Evolutionary conservation across 202 grass and related monocot species (phyloP).

Genomic region (Dendrocalamus latiflorus): DNA sequence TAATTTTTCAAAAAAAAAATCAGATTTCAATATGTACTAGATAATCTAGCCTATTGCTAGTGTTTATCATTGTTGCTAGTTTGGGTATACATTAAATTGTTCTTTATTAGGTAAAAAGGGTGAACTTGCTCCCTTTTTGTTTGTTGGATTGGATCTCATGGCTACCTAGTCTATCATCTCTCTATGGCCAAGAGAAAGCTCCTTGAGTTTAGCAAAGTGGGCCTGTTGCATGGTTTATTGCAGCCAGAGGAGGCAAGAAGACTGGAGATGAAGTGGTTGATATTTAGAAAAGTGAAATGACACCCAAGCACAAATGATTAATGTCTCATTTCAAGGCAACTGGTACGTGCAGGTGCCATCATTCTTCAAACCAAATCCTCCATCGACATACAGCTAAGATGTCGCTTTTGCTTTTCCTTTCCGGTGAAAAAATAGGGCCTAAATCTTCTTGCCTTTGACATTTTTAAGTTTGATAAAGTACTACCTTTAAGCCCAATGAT

Average conservation of each 20-base stretch:
- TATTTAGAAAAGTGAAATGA: background rate
- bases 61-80: background rate
- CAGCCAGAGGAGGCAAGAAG: background rate
- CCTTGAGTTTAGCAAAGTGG: background rate
- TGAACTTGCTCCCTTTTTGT: background rate
- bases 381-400: constrained; percentile 31
- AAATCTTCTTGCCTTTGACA: constrained; percentile 11
- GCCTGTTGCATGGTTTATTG: constrained; percentile 7
- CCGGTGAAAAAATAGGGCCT: constrained; percentile 2
- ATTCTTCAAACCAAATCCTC: constrained; percentile 10
- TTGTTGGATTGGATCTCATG: background rate
- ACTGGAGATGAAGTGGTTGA: background rate
- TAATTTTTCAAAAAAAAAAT: background rate
- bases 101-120: constrained; percentile 23
- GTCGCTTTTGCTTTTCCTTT: constrained; percentile 43
- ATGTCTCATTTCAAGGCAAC: constrained; percentile 3
- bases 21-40: background rate
- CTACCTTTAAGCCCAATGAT: constrained; percentile 15
- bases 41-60: background rate
- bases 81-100: background rate
- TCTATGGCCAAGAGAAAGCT: background rate
- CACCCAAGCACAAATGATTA: constrained; percentile 16
- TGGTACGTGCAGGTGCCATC: constrained; percentile 34
- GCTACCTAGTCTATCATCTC: background rate
- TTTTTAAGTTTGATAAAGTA: constrained; percentile 12